Evolutionary conservation across 768 basidiomycete genomes (phyloP).

Genomic region (Chalciporus piperatus): DNA sequence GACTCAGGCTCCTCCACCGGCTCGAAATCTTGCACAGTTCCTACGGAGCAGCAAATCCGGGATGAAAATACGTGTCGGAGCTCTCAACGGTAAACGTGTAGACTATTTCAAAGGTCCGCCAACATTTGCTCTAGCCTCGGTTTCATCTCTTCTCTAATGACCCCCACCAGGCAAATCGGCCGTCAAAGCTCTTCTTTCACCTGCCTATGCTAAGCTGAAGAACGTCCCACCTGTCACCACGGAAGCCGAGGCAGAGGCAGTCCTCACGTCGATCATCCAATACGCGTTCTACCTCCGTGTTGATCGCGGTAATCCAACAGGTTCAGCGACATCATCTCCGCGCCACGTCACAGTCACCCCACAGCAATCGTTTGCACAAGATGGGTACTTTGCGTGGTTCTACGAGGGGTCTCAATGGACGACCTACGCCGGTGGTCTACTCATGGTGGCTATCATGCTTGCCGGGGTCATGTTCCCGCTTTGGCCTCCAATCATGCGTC

Average conservation of each 20-base stretch:
- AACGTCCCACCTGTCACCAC: slow-evolving; percentile 68
- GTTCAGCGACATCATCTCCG: slow-evolving; percentile 60
- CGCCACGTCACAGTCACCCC: slow-evolving; percentile 73
- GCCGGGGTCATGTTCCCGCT: slow-evolving; percentile 99
- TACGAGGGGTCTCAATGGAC: slow-evolving; percentile 93
- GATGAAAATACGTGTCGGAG: slow-evolving; percentile 86
- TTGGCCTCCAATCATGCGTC: slow-evolving; percentile 90
- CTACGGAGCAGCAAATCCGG: slow-evolving; percentile 83
- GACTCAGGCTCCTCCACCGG: slow-evolving; percentile 71
- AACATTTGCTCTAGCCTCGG: not conserved
- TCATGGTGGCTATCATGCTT: slow-evolving; percentile 91
- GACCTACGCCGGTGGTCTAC: slow-evolving; percentile 84
- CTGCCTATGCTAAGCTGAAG: slow-evolving; percentile 87
- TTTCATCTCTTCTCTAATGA: not conserved
- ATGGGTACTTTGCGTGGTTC: slow-evolving; percentile 95
- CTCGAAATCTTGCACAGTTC: slow-evolving; percentile 82
- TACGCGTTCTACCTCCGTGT: slow-evolving; percentile 93
- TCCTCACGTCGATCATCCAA: slow-evolving; percentile 70
- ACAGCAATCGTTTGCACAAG: slow-evolving; percentile 73
- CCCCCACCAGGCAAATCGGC: slow-evolving; percentile 77
- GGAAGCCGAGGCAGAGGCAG: slow-evolving; percentile 69
- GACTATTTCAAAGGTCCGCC: slow-evolving; percentile 97
- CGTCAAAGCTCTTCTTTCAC: slow-evolving; percentile 86
- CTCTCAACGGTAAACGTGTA: slow-evolving; percentile 88
- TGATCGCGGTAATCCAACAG: slow-evolving; percentile 58